phyloP scores from a whole-genome alignment of 106 monocot genomes.

The Amphibolis antarctica region DNA sequence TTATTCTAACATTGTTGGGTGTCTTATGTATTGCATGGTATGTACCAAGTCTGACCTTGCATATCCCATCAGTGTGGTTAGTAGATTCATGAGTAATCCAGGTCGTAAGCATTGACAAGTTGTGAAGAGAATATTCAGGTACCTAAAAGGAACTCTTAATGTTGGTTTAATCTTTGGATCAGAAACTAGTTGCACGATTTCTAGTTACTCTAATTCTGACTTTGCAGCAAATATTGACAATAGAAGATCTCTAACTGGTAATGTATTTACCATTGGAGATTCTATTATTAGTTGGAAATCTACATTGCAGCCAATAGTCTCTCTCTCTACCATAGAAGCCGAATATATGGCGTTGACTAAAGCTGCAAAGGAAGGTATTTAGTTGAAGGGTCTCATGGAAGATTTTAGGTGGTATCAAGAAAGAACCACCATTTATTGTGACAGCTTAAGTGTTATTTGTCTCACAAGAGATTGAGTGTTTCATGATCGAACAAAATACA shows the following conservation, averaged over 20 bases:
- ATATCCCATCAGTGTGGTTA: not conserved
- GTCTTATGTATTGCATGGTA: conserved; percentile 6
- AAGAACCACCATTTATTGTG: not conserved
- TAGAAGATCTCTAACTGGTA: not conserved
- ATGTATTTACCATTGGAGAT: not conserved
- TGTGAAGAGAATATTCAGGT: conserved; percentile 11
- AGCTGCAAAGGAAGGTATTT: not conserved
- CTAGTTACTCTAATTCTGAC: not conserved
- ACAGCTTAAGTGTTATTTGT: not conserved
- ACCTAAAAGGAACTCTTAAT: not conserved
- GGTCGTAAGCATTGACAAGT: not conserved
- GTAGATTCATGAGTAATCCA: conserved; percentile 3
- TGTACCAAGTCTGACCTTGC: not conserved
- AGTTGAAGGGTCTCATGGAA: not conserved
- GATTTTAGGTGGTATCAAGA: not conserved
- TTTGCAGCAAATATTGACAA: not conserved
- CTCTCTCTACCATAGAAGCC: not conserved
- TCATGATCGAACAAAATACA: not conserved
- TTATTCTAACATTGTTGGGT: not conserved
- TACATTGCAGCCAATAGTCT: not conserved
- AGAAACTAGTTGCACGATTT: not conserved
- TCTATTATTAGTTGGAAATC: not conserved
- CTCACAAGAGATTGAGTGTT: not conserved
- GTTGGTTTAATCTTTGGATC: not conserved
- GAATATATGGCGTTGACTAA: not conserved